Base-by-base conservation (phyloP, 148 eudicot genomes). In the Persicaria maculosa region DNA sequence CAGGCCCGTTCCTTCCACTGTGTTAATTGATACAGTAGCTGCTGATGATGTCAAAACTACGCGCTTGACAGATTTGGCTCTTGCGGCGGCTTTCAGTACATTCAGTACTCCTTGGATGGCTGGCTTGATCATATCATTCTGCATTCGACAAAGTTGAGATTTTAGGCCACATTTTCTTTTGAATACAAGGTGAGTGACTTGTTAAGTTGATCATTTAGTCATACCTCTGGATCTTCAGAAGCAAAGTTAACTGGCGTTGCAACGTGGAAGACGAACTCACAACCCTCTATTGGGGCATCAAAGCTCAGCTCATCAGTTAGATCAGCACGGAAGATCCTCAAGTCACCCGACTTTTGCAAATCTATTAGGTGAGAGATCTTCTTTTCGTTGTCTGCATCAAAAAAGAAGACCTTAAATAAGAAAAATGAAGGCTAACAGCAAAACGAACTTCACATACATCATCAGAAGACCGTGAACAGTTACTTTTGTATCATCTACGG, bases 61-160 rank as follows among this genome's bases (percentile, higher is more conserved):
- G 1, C 93, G 88, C 76, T 82, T 87, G 48, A 87, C 88, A 4
- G 85, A 77, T 44, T 83, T 85, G 4, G 85, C 83, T 81, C 81
- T 89, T 0, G 72, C 72, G 46, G 87, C 83, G 71, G 88, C 87
- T 75, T 72, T 74, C 46, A 89, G 74, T 9, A 89, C 93, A 61
- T 89, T 89, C 40, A 58, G 67, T 47, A 85, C 86, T 45, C 93
- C 93, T 74, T 83, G 61, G 44, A 83, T 77, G 15, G 93, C 93
- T 40, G 93, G 93, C 77, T 84, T 85, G 46, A 89, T 89, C 90
- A 89, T 89, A 76, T 89, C 93, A 76, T 85, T 86, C 92, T 88
- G 77, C 71, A 76, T 71, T 12, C 4, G 0, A 71, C 12, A 0
- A 71, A 71, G 11, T 20, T 71, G 19, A 71, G 53, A 46, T 9